phyloP scores from a whole-genome alignment of 2,329 filamentous ascomycete genomes.

The Pseudogymnoascus sp. region DNA sequence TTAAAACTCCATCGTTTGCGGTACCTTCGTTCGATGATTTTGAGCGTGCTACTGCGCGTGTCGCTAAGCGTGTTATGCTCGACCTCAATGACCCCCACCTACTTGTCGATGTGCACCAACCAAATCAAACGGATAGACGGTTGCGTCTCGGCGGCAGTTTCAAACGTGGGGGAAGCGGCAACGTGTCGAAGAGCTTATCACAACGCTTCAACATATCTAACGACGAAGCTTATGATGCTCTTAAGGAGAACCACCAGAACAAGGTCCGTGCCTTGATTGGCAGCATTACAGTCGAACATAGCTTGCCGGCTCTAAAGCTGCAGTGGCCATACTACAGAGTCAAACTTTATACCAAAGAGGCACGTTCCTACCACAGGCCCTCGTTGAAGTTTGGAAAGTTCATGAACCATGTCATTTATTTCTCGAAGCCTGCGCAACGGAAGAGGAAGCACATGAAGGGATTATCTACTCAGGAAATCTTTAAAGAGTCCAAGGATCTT shows the following conservation, averaged over 20 bases:
- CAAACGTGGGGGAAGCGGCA: slow-evolving; percentile 61
- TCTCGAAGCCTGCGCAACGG: slow-evolving; percentile 63
- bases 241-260: slow-evolving; percentile 95
- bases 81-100: slow-evolving; percentile 86
- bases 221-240: slow-evolving; percentile 86
- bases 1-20: slow-evolving; percentile 50
- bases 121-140: slow-evolving; percentile 55
- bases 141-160: slow-evolving; percentile 40
- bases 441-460: slow-evolving; percentile 81
- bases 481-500: slow-evolving; percentile 71
- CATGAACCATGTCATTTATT: slow-evolving; percentile 60
- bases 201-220: slow-evolving; percentile 94
- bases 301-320: slow-evolving; percentile 80
- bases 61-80: slow-evolving; percentile 72
- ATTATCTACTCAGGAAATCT: slow-evolving; percentile 71
- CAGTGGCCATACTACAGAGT: slow-evolving; percentile 96
- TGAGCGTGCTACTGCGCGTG: slow-evolving; percentile 61
- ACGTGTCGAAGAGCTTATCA: slow-evolving; percentile 64
- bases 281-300: slow-evolving; percentile 89
- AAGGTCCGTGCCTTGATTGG: slow-evolving; percentile 90
- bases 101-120: slow-evolving; percentile 70
- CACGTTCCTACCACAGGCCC: slow-evolving; percentile 80
- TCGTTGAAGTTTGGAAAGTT: slow-evolving; percentile 64
- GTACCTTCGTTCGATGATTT: slow-evolving; percentile 76
- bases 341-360: slow-evolving; percentile 62